Percentiles rank a stretch among this genome's conserved stretches.
These are phyloP conservation scores for Auxenochlorella protothecoides DNA, from an alignment of 139 green algal species.

Conservation along the genomic window DNA sequence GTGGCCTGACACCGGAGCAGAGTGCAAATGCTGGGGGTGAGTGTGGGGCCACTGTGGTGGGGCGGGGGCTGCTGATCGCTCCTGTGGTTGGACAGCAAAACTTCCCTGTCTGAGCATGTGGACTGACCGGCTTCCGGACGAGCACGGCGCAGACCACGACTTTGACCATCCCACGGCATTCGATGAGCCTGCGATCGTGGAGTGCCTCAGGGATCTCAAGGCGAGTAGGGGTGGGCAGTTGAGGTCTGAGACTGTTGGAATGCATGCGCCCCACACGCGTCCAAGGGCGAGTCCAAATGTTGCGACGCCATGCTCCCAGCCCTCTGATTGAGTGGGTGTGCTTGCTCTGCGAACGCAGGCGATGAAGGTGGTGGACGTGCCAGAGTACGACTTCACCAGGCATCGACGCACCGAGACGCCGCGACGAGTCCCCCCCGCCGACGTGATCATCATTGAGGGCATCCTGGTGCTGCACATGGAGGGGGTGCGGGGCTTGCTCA, in stretches of 20 bases:
- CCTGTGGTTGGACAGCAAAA: no score
- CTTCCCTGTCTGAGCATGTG: no score
- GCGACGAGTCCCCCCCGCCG: constrained; percentile 54
- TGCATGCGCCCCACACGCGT: no score
- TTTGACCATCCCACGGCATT: constrained; percentile 92
- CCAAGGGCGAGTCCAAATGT: no score
- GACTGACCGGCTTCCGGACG: no score
- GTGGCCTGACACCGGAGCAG: constrained; percentile 60
- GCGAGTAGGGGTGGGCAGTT: background rate
- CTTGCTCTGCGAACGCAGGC: constrained; percentile 13
- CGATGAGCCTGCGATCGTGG: constrained; percentile 54
- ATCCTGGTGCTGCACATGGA: constrained; percentile 88
- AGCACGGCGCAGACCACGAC: constrained; percentile 59
- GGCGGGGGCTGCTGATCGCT: no score
- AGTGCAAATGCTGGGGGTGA: constrained; percentile 21
- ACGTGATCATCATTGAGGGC: constrained; percentile 94
- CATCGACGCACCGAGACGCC: constrained; percentile 55
- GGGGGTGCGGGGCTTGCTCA: constrained; percentile 62
- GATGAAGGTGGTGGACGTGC: constrained; percentile 67
- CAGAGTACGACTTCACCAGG: constrained; percentile 87
- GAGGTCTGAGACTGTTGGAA: no score
- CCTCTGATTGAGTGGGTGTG: no score
- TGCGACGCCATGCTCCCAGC: no score
- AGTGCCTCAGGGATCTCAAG: constrained; percentile 41
- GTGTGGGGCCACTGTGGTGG: no score